These are phyloP conservation scores for Nicotiana paniculata DNA, from an alignment of 257 asterid genomes.

Conservation along the genomic window DNA sequence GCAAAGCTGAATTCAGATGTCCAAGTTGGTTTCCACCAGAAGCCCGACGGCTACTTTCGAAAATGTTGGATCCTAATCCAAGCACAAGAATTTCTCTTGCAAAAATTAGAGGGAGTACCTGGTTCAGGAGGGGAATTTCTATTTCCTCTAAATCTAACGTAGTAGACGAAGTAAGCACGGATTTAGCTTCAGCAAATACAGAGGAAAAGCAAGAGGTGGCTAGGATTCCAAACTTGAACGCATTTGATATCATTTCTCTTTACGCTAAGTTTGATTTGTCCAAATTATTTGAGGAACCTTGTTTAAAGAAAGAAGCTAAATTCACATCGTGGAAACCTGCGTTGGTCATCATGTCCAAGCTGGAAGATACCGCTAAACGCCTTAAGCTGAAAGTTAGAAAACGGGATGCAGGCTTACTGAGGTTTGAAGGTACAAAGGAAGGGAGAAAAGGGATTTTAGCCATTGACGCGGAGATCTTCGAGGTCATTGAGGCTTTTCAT, in stretches of 20 bases:
- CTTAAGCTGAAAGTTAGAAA: slow-evolving; percentile 61
- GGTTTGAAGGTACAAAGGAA: slow-evolving; percentile 61
- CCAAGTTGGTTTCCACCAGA: slow-evolving; percentile 69
- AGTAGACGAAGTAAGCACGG: slow-evolving; percentile 29
- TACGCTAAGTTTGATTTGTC: slow-evolving; percentile 71
- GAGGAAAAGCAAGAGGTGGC: slow-evolving; percentile 20
- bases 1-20: slow-evolving; percentile 47
- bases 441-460: slow-evolving; percentile 64
- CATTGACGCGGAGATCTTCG: slow-evolving; percentile 78
- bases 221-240: slow-evolving; percentile 49
- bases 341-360: slow-evolving; percentile 50
- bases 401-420: slow-evolving; percentile 58
- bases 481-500: slow-evolving; percentile 51
- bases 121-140: slow-evolving; percentile 48
- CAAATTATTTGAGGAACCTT: slow-evolving; percentile 61
- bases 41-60: slow-evolving; percentile 34
- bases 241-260: slow-evolving; percentile 73
- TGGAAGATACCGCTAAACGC: slow-evolving; percentile 57
- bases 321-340: slow-evolving; percentile 74
- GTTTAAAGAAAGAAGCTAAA: slow-evolving; percentile 46
- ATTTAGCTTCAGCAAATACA: slow-evolving; percentile 18
- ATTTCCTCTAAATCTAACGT: slow-evolving; percentile 17
- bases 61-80: slow-evolving; percentile 73
- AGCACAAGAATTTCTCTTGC: slow-evolving; percentile 45
- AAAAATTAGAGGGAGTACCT: slow-evolving; percentile 43